Evolutionary conservation across 495 filamentous ascomycete genomes (phyloP).

Genomic region (Trypethelium eluteriae): DNA sequence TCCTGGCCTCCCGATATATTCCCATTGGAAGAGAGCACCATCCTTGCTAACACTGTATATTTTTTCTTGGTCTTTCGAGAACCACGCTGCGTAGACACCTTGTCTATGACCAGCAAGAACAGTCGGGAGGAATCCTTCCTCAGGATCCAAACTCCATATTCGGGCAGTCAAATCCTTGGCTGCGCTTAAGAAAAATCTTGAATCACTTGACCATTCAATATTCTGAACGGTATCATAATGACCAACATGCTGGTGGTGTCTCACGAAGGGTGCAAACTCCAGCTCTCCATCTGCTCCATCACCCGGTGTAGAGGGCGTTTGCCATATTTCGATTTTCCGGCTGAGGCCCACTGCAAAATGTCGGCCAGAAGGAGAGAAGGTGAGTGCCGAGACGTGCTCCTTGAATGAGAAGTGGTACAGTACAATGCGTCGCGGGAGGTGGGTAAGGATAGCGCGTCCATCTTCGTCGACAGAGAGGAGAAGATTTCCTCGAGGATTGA

Average conservation of each 20-base stretch:
- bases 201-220: slow-evolving; percentile 92
- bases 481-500: slow-evolving; percentile 82
- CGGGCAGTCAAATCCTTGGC: slow-evolving; percentile 86
- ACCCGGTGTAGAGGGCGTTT: slow-evolving; percentile 81
- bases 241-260: slow-evolving; percentile 74
- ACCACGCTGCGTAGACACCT: slow-evolving; percentile 79
- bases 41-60: slow-evolving; percentile 60
- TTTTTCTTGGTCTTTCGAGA: slow-evolving; percentile 82
- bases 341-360: slow-evolving; percentile 83
- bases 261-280: slow-evolving; percentile 89
- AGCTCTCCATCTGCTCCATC: slow-evolving; percentile 68
- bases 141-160: slow-evolving; percentile 86
- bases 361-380: slow-evolving; percentile 84
- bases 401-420: slow-evolving; percentile 94
- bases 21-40: slow-evolving; percentile 60
- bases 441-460: slow-evolving; percentile 85
- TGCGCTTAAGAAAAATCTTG: slow-evolving; percentile 83
- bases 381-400: slow-evolving; percentile 68
- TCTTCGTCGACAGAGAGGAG: slow-evolving; percentile 90
- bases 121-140: slow-evolving; percentile 83
- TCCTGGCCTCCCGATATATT: slow-evolving; percentile 45
- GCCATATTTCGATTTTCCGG: slow-evolving; percentile 85
- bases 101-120: slow-evolving; percentile 83
- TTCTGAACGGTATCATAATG: slow-evolving; percentile 80
- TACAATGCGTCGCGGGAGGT: slow-evolving; percentile 72